Conservation (phyloP, 495 filamentous ascomycete genomes). For the Talaromyces nanjingensis region DNA sequence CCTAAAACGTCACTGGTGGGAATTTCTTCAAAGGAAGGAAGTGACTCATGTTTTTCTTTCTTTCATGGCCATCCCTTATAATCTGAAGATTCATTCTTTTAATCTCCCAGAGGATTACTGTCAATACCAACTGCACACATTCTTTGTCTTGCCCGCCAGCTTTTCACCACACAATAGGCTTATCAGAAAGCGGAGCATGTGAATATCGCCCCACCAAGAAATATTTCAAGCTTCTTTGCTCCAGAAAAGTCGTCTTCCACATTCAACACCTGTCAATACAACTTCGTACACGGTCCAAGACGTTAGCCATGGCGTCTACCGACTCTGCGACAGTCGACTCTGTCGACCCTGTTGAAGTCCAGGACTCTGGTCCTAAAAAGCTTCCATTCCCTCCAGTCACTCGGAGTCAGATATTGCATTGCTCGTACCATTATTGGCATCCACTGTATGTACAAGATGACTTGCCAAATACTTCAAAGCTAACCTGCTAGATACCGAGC, state of each 20-base stretch:
- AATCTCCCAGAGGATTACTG: background rate
- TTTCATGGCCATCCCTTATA: background rate
- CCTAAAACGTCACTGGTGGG: background rate
- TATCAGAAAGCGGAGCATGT: background rate
- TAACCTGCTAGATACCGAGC: slow-evolving; percentile 56
- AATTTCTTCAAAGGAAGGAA: background rate
- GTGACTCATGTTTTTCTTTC: background rate
- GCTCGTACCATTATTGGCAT: slow-evolving; percentile 91
- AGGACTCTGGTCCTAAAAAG: slow-evolving; percentile 11
- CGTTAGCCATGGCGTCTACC: background rate
- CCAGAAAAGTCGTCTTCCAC: background rate
- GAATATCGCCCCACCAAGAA: background rate
- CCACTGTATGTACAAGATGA: slow-evolving; percentile 46
- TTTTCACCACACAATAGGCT: background rate
- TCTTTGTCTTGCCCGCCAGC: background rate
- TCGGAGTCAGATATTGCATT: slow-evolving; percentile 81
- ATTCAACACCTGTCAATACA: background rate
- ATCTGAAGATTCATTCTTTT: background rate
- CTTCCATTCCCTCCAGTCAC: slow-evolving; percentile 78
- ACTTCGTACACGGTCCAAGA: background rate
- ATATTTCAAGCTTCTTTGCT: background rate
- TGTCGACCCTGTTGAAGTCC: slow-evolving; percentile 1
- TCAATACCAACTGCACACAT: background rate
- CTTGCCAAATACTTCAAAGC: background rate
- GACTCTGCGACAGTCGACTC: background rate